Conservation (phyloP, 345 rosid genomes). For the Moricandia arvensis region DNA sequence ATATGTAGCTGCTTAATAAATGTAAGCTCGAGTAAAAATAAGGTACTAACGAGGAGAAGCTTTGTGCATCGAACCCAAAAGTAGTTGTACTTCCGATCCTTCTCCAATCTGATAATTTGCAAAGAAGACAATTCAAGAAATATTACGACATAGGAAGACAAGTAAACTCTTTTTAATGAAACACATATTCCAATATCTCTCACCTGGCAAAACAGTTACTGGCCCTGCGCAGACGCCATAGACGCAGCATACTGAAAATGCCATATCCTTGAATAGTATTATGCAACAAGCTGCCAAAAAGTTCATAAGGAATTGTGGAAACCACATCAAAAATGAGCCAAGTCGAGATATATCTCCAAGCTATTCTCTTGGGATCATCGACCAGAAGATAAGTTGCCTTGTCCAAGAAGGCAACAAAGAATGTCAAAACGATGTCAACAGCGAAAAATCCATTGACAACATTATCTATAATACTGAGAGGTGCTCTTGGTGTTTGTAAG, state of each 20-base stretch:
- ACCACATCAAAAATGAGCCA: constrained; percentile 68
- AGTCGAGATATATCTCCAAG: constrained; percentile 41
- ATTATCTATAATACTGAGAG: constrained; percentile 55
- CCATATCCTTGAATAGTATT: constrained; percentile 53
- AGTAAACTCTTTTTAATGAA: background rate
- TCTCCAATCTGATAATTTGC: constrained; percentile 58
- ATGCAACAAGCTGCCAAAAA: constrained; percentile 46
- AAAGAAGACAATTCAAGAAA: background rate
- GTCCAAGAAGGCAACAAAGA: constrained; percentile 89
- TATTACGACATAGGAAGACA: background rate
- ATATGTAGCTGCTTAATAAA: background rate
- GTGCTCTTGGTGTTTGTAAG: constrained; percentile 43
- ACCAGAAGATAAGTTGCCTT: constrained; percentile 60
- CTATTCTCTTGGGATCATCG: constrained; percentile 57
- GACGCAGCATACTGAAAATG: constrained; percentile 72
- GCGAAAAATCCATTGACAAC: constrained; percentile 64
- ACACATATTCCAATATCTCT: background rate
- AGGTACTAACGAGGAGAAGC: constrained; percentile 70
- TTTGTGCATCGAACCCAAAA: constrained; percentile 64
- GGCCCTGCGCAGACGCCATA: constrained; percentile 92
- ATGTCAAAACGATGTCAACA: constrained; percentile 69
- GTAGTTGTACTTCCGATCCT: constrained; percentile 70
- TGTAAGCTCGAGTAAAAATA: background rate
- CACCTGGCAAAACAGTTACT: constrained; percentile 61
- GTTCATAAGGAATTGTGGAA: constrained; percentile 67